Percentiles rank a stretch among this genome's conserved stretches.
These are phyloP conservation scores for Ganoderma sp. DNA, from an alignment of 1,284 basidiomycete species.

Conservation along the genomic window DNA sequence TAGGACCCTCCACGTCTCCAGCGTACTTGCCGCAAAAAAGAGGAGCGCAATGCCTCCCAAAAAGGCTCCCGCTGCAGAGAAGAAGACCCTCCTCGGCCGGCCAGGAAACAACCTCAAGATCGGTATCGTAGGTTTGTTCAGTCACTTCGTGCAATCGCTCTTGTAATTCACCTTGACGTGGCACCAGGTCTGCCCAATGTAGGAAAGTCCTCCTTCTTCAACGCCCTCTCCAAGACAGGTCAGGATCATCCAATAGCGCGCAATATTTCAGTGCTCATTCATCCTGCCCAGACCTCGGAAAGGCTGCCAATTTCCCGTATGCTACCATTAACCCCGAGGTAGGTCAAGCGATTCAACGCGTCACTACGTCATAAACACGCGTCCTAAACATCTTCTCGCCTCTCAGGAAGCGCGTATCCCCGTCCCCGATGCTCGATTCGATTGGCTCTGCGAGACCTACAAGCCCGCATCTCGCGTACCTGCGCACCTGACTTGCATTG, in stretches of 20 bases:
- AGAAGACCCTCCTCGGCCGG: constrained; percentile 86
- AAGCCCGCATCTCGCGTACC: constrained; percentile 91
- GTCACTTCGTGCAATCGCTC: constrained; percentile 26
- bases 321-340: constrained; percentile 92
- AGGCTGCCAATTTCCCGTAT: constrained; percentile 98
- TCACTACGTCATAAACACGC: not conserved
- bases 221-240: constrained; percentile 92
- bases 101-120: constrained; percentile 95
- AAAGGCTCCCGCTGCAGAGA: constrained; percentile 76
- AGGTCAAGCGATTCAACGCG: constrained; percentile 22
- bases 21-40: constrained; percentile 34
- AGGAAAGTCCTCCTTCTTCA: constrained; percentile 95
- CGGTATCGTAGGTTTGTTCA: constrained; percentile 90
- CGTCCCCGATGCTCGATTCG: constrained; percentile 95
- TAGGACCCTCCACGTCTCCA: constrained; percentile 37
- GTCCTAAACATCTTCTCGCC: not conserved
- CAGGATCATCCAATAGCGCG: constrained; percentile 34
- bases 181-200: constrained; percentile 86
- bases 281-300: constrained; percentile 81
- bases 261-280: constrained; percentile 1
- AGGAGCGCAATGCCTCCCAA: constrained; percentile 84
- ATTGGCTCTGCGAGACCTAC: constrained; percentile 92
- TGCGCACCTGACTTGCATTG: constrained; percentile 97
- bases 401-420: constrained; percentile 87
- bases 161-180: constrained; percentile 22